Conservation (phyloP, 2,329 filamentous ascomycete genomes). For the Juglanconis juglandina region DNA sequence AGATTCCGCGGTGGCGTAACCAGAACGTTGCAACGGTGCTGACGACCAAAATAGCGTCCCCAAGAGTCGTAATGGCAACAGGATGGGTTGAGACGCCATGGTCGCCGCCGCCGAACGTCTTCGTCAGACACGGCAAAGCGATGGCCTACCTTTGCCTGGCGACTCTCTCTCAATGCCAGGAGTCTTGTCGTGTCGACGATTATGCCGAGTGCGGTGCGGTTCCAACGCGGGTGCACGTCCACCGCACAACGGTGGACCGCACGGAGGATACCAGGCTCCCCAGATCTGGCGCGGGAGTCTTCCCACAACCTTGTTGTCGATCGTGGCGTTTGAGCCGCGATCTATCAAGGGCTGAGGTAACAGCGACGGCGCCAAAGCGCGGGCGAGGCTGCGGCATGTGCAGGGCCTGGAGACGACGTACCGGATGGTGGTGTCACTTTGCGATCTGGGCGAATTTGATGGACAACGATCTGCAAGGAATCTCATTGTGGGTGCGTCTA, state of each 20-base stretch:
- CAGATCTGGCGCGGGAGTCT: slow-evolving; percentile 4
- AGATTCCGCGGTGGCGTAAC: not conserved
- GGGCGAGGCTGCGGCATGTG: not conserved
- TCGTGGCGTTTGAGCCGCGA: slow-evolving; percentile 16
- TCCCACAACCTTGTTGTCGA: slow-evolving; percentile 6
- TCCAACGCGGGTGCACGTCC: not conserved
- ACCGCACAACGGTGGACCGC: no score
- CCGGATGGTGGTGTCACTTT: not conserved
- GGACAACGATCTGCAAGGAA: not conserved
- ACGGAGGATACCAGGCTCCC: not conserved
- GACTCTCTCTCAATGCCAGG: no score
- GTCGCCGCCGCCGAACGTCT: no score
- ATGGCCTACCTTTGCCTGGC: not conserved
- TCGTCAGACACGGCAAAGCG: not conserved
- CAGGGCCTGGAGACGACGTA: not conserved
- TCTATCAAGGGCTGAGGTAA: slow-evolving; percentile 3
- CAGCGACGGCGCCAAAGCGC: not conserved
- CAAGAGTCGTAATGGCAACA: not conserved
- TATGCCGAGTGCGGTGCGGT: not conserved
- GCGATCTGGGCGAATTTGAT: not conserved
- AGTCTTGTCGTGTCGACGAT: not conserved
- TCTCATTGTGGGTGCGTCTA: slow-evolving; percentile 8
- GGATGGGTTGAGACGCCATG: not conserved
- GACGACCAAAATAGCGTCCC: not conserved
- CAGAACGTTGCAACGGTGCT: not conserved